Conservation (phyloP, 2,329 filamentous ascomycete species). For the Beauveria sp. region DNA sequence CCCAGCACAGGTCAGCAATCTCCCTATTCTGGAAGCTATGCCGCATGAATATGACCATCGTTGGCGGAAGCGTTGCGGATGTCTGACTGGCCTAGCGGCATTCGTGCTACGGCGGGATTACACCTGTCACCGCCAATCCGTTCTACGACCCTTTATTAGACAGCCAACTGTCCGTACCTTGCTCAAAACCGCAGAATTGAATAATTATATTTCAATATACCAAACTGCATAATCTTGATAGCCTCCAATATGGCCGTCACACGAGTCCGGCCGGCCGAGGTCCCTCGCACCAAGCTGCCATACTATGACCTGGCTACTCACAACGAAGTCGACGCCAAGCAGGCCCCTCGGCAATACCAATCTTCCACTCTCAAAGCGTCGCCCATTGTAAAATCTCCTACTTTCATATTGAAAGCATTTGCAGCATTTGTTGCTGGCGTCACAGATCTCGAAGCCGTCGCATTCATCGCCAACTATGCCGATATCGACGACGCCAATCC, state of each 20-base stretch:
- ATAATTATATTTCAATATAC: neutral
- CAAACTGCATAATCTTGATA: neutral
- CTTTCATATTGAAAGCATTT: neutral
- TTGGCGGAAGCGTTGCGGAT: neutral
- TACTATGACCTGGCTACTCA: slow-evolving; percentile 7
- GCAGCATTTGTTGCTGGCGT: slow-evolving; percentile 4
- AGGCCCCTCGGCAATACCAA: neutral
- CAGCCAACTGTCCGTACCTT: neutral
- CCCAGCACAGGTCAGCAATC: neutral
- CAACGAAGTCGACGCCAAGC: slow-evolving; percentile 7
- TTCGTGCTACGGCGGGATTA: slow-evolving; percentile 8
- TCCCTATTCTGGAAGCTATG: slow-evolving; percentile 6
- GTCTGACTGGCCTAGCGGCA: slow-evolving; percentile 9
- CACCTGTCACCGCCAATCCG: slow-evolving; percentile 8
- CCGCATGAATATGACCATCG: neutral
- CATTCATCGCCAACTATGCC: slow-evolving; percentile 5
- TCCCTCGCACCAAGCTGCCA: slow-evolving; percentile 8
- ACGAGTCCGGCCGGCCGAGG: slow-evolving; percentile 1
- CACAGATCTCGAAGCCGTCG: slow-evolving; percentile 5
- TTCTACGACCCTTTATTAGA: slow-evolving; percentile 3
- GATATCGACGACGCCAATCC: neutral
- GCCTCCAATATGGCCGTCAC: slow-evolving; percentile 1
- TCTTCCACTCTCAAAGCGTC: neutral
- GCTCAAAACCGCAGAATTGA: neutral
- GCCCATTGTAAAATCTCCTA: neutral